Evolutionary conservation across 495 filamentous ascomycete genomes (phyloP).

Genomic region (Aspergillus coremiiformis): DNA sequence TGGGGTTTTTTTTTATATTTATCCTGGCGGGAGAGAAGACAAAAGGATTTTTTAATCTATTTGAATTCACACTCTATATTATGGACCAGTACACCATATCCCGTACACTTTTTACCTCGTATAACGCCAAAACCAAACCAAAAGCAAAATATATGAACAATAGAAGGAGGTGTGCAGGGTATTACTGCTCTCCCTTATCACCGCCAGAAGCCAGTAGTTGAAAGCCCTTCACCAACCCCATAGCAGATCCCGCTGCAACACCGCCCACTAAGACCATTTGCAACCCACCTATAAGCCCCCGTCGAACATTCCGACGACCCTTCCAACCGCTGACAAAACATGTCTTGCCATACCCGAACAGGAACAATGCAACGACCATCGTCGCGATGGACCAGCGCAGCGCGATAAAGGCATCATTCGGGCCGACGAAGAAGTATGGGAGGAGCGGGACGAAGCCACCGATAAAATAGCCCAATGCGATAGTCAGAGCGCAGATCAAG

Average conservation of each 20-base stretch:
- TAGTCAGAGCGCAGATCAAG: conserved; percentile 54
- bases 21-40: too few species aligned
- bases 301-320: conserved; percentile 30
- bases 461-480: conserved; percentile 65
- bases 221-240: conserved; percentile 56
- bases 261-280: conserved; percentile 64
- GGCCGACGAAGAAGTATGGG: conserved; percentile 68
- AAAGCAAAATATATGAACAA: not conserved
- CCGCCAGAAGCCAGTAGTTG: conserved; percentile 24
- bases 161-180: not conserved
- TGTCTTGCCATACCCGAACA: conserved; percentile 68
- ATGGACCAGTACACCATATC: not conserved
- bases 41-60: too few species aligned
- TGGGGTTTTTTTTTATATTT: too few species aligned
- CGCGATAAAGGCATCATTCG: conserved; percentile 48
- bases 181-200: not conserved
- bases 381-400: conserved; percentile 61
- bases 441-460: conserved; percentile 65
- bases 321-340: conserved; percentile 42
- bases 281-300: conserved; percentile 41
- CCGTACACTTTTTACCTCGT: not conserved
- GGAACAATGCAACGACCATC: conserved; percentile 62
- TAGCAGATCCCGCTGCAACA: conserved; percentile 56
- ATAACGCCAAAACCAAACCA: not conserved
- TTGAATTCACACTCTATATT: too few species aligned